Conservation (phyloP, 352 stramenopile genomes). For the Thalassiosira hispida region DNA sequence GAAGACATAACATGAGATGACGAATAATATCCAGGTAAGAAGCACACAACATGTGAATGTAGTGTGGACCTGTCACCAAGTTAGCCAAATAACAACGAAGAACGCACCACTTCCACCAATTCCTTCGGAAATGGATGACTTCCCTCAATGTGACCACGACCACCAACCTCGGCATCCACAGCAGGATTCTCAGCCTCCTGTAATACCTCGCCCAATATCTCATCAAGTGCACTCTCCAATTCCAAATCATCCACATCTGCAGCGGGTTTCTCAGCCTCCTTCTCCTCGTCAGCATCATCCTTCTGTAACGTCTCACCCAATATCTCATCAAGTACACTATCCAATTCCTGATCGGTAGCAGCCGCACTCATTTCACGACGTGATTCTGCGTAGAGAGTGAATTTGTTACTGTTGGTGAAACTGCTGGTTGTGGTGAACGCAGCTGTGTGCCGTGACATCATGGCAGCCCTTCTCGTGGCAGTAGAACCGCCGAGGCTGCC, state of each 20-base stretch:
- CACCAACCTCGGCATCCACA: background rate
- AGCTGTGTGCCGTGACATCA: background rate
- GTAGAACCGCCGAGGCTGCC: background rate
- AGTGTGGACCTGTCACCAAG: too few relatives aligned
- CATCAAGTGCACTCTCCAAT: constrained; percentile 34
- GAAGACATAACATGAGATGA: too few relatives aligned
- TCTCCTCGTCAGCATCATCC: too few relatives aligned
- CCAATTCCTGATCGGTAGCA: constrained; percentile 27
- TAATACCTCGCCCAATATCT: constrained; percentile 45
- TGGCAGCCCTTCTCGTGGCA: background rate
- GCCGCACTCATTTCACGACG: constrained; percentile 18
- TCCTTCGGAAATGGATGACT: constrained; percentile 51
- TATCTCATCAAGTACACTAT: constrained; percentile 34
- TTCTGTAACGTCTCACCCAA: constrained; percentile 42
- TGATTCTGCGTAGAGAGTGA: background rate
- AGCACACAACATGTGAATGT: too few relatives aligned
- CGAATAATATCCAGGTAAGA: too few relatives aligned
- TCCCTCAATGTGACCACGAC: constrained; percentile 45
- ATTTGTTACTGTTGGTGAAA: background rate
- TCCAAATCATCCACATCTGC: constrained; percentile 25
- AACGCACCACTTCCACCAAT: constrained; percentile 58
- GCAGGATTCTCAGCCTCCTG: constrained; percentile 33
- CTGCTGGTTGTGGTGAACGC: background rate
- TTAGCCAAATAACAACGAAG: background rate
- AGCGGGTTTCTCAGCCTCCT: constrained; percentile 28